Conservation (phyloP, 805 yeast species). For the Saturnispora bothae region DNA sequence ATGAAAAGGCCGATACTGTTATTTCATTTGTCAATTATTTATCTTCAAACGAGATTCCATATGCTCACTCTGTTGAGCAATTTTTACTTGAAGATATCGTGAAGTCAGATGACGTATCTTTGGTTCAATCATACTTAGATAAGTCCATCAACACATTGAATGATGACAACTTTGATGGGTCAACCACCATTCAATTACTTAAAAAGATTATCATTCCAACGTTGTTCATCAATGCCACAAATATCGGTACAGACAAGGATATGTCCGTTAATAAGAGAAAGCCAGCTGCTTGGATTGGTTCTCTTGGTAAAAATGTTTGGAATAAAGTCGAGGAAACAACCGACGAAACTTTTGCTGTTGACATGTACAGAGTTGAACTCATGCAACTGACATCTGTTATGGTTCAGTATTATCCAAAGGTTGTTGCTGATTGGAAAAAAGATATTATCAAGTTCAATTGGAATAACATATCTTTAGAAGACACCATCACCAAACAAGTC, state of each 20-base stretch:
- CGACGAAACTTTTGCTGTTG: slow-evolving; percentile 58
- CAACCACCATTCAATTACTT: slow-evolving; percentile 51
- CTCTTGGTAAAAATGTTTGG: slow-evolving; percentile 66
- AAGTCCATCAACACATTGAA: slow-evolving; percentile 42
- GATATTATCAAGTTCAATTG: slow-evolving; percentile 90
- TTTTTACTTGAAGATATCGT: slow-evolving; percentile 50
- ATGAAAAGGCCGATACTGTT: slow-evolving; percentile 22
- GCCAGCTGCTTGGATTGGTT: slow-evolving; percentile 51
- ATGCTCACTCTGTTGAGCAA: slow-evolving; percentile 40
- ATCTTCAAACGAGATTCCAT: slow-evolving; percentile 35
- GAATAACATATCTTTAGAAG: slow-evolving; percentile 86
- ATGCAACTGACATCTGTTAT: slow-evolving; percentile 73
- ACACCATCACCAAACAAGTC: slow-evolving; percentile 77
- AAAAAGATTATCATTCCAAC: slow-evolving; percentile 56
- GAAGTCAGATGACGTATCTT: slow-evolving; percentile 33
- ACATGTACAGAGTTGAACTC: slow-evolving; percentile 64
- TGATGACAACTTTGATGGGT: slow-evolving; percentile 32
- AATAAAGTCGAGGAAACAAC: slow-evolving; percentile 44
- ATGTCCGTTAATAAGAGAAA: slow-evolving; percentile 14
- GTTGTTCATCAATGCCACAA: slow-evolving; percentile 49
- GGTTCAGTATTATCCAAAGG: slow-evolving; percentile 54
- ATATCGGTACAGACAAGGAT: slow-evolving; percentile 27
- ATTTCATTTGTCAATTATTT: slow-evolving; percentile 34
- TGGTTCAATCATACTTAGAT: slow-evolving; percentile 41
- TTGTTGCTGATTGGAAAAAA: slow-evolving; percentile 53